These are phyloP conservation scores for Aspergillaceae sp. DNA, from an alignment of 2,329 filamentous ascomycete species.

Conservation along the genomic window DNA sequence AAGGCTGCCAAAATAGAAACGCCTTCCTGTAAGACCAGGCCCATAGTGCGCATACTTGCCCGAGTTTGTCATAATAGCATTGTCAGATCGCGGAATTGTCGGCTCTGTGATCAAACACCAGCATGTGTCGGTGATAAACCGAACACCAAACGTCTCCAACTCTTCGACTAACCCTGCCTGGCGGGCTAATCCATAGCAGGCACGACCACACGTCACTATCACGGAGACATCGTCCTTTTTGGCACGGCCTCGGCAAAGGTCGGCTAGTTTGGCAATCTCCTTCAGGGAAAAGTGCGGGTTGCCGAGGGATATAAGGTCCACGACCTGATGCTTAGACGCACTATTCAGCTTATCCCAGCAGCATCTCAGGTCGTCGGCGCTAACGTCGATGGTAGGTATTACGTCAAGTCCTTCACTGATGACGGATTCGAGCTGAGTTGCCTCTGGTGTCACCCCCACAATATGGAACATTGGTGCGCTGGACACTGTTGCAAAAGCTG, in stretches of 20 bases:
- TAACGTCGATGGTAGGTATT: not conserved
- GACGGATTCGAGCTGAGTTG: constrained; percentile 7
- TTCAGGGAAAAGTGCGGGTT: constrained; percentile 39
- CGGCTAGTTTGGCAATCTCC: constrained; percentile 28
- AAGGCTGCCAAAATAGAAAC: constrained; percentile 20
- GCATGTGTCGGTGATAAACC: constrained; percentile 39
- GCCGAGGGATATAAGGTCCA: constrained; percentile 37
- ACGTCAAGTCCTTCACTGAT: constrained; percentile 2
- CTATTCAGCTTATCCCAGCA: constrained; percentile 16
- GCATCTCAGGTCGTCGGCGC: constrained; percentile 2
- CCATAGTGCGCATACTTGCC: constrained; percentile 41
- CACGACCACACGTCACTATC: constrained; percentile 15
- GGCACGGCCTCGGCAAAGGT: constrained; percentile 17
- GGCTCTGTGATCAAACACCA: constrained; percentile 42
- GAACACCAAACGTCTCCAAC: constrained; percentile 31
- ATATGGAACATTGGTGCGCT: constrained; percentile 41
- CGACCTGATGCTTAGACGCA: constrained; percentile 4
- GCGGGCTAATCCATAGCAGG: constrained; percentile 11
- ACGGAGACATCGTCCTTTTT: constrained; percentile 13
- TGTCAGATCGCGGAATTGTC: constrained; percentile 19
- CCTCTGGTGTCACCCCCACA: constrained; percentile 33
- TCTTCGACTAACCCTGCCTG: constrained; percentile 20
- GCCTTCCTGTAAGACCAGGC: constrained; percentile 14
- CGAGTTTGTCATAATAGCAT: constrained; percentile 39
- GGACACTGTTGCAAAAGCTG: constrained; percentile 37